Conservation (phyloP, 2,329 filamentous ascomycete species). For the Xylariomycetidae sp. region DNA sequence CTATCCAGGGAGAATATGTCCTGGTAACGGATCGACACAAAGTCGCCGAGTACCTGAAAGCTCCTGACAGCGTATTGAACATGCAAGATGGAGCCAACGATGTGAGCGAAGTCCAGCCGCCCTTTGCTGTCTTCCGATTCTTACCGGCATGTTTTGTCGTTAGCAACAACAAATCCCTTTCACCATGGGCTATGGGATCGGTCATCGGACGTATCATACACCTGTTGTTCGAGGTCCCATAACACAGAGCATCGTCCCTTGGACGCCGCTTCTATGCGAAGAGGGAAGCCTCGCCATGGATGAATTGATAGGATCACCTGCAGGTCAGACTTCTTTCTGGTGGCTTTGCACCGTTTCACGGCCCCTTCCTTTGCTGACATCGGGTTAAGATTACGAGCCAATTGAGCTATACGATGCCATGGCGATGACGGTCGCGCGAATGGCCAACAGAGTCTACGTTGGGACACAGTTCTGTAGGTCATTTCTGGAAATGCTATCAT, state of each 20-base stretch:
- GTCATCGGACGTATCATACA: slow-evolving; percentile 7
- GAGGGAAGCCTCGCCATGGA: slow-evolving; percentile 3
- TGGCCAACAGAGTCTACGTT: slow-evolving; percentile 6
- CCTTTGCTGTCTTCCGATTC: neutral
- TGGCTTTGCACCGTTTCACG: neutral
- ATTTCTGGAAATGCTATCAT: neutral
- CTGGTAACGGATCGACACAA: slow-evolving; percentile 4
- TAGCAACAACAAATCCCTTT: slow-evolving; percentile 9
- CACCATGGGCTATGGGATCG: slow-evolving; percentile 8
- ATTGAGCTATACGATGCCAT: slow-evolving; percentile 5
- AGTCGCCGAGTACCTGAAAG: slow-evolving; percentile 6
- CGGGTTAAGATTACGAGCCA: slow-evolving; percentile 2
- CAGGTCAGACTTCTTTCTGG: neutral
- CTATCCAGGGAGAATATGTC: slow-evolving; percentile 5
- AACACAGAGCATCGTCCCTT: slow-evolving; percentile 3
- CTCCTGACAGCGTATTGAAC: slow-evolving; percentile 5
- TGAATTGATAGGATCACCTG: slow-evolving; percentile 1
- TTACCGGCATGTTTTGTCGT: neutral
- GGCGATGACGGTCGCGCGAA: slow-evolving; percentile 3
- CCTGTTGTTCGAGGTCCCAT: slow-evolving; percentile 6
- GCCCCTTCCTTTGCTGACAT: no score
- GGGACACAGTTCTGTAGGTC: slow-evolving; percentile 7
- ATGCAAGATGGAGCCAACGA: slow-evolving; percentile 7
- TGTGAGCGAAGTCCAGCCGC: slow-evolving; percentile 1
- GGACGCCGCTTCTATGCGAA: slow-evolving; percentile 3